These are phyloP conservation scores for Wickerhamiella infanticola DNA, from an alignment of 1,139 yeast species.

Conservation along the genomic window DNA sequence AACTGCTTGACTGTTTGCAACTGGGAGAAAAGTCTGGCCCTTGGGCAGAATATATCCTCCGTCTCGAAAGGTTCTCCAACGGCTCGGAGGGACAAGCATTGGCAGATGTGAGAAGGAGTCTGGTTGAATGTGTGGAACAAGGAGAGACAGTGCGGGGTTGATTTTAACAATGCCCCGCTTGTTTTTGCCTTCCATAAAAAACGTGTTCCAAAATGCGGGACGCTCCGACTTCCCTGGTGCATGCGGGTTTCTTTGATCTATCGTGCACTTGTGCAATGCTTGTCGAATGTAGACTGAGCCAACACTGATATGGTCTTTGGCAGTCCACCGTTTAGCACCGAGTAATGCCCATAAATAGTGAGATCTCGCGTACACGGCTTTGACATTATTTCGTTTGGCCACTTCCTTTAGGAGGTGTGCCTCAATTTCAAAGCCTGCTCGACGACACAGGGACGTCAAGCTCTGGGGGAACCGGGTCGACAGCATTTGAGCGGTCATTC, in stretches of 20 bases:
- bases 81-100: conserved; percentile 73
- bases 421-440: conserved; percentile 7
- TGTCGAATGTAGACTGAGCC: conserved; percentile 58
- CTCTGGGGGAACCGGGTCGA: conserved; percentile 7
- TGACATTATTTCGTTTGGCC: conserved; percentile 44
- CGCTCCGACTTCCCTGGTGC: conserved; percentile 38
- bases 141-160: conserved; percentile 42
- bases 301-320: conserved; percentile 47
- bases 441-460: conserved; percentile 8
- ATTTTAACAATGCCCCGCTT: conserved; percentile 61
- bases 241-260: conserved; percentile 31
- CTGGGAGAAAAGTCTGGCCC: conserved; percentile 35
- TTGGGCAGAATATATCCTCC: conserved; percentile 50
- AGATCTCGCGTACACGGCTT: conserved; percentile 39
- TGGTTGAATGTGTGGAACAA: neutral
- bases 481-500: conserved; percentile 2
- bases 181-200: conserved; percentile 52
- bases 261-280: conserved; percentile 41
- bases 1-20: conserved; percentile 54
- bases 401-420: conserved; percentile 30
- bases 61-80: conserved; percentile 55
- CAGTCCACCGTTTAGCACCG: conserved; percentile 19
- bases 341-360: conserved; percentile 24
- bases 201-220: conserved; percentile 78
- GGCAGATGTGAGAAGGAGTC: conserved; percentile 35